These are phyloP conservation scores for Salix suchowensis DNA, from an alignment of 345 rosid species.

Conservation along the genomic window DNA sequence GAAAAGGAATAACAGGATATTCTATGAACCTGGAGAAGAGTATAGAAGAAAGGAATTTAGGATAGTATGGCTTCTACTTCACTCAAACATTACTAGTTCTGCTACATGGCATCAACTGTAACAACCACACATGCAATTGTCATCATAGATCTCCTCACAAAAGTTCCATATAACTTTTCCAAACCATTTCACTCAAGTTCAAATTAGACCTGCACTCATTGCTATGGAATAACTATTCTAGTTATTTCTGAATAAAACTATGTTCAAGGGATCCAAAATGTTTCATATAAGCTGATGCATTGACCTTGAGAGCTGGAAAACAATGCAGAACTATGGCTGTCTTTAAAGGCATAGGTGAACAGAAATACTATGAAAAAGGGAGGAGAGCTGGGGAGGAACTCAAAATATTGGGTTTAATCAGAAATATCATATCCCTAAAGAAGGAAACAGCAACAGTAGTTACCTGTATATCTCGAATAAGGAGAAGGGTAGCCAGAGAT, in stretches of 20 bases:
- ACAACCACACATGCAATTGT: background rate
- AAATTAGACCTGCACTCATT: background rate
- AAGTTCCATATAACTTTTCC: background rate
- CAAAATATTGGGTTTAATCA: background rate
- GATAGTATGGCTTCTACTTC: background rate
- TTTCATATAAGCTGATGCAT: background rate
- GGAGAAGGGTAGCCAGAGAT: slow-evolving; percentile 92
- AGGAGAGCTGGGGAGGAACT: background rate
- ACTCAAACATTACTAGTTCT: background rate
- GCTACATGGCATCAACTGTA: background rate
- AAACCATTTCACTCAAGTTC: background rate
- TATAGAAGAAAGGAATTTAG: background rate
- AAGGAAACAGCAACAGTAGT: slow-evolving; percentile 1
- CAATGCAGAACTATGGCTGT: background rate
- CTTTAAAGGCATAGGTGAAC: background rate
- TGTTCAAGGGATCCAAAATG: background rate
- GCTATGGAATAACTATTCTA: background rate
- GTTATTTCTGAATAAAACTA: background rate
- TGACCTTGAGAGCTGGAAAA: background rate
- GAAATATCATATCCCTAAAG: background rate
- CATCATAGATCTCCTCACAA: background rate
- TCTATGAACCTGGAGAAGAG: background rate
- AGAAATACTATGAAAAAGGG: background rate
- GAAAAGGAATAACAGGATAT: background rate
- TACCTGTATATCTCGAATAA: slow-evolving; percentile 95